phyloP scores from a whole-genome alignment of 2,329 filamentous ascomycete species.

The Penicillium griseofulvum region DNA sequence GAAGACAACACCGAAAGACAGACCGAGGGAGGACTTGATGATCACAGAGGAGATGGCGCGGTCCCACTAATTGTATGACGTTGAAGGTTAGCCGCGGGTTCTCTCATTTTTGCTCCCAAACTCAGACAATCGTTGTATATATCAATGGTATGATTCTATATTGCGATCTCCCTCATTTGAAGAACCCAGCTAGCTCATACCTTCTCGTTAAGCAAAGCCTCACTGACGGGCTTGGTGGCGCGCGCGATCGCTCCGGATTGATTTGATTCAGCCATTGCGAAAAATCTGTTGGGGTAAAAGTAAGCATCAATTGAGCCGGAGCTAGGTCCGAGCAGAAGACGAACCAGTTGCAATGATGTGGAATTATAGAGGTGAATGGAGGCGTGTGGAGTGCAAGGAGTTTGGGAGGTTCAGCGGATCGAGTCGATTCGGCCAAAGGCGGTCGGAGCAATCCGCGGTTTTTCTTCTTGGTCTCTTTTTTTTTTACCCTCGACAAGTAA shows the following conservation, averaged over 20 bases:
- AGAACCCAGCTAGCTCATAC: constrained; percentile 50
- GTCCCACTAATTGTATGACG: constrained; percentile 71
- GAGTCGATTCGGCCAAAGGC: constrained; percentile 35
- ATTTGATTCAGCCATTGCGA: constrained; percentile 56
- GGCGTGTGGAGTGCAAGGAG: constrained; percentile 24
- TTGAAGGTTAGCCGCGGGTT: constrained; percentile 18
- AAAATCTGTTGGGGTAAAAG: constrained; percentile 15
- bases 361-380: constrained; percentile 18
- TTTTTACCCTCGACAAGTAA: constrained; percentile 14
- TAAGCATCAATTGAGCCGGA: constrained; percentile 14
- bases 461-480: constrained; percentile 26
- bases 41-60: constrained; percentile 96
- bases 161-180: neutral
- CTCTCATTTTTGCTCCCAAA: neutral
- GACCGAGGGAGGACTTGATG: constrained; percentile 92
- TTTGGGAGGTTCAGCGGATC: constrained; percentile 16
- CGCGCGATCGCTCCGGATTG: constrained; percentile 61
- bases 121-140: neutral
- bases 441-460: constrained; percentile 39
- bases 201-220: constrained; percentile 98
- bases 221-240: constrained; percentile 78
- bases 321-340: neutral
- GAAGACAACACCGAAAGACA: constrained; percentile 97
- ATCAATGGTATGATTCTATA: neutral
- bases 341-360: constrained; percentile 16